phyloP scores from a whole-genome alignment of 2,329 filamentous ascomycete genomes.

The Blastomyces emzantsi region DNA sequence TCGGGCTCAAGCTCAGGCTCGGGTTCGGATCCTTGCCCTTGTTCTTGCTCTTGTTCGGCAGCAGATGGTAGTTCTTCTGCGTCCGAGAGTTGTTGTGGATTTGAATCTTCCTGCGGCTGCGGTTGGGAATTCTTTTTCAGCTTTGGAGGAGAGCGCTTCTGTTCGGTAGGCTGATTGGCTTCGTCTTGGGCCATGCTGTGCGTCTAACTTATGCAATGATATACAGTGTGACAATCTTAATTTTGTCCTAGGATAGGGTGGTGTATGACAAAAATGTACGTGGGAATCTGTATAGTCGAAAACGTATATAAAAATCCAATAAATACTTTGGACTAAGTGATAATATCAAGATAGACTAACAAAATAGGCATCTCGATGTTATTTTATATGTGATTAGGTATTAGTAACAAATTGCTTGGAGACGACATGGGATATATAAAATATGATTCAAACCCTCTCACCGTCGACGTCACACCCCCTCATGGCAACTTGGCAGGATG shows the following conservation, averaged over 20 bases:
- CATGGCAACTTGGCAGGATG: neutral
- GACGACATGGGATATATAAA: neutral
- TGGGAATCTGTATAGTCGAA: neutral
- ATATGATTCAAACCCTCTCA: neutral
- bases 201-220: conserved; percentile 8
- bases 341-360: neutral
- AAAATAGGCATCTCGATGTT: neutral
- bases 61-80: conserved; percentile 15
- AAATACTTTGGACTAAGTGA: neutral
- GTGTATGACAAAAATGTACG: neutral
- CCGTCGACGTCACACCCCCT: conserved; percentile 1
- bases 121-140: conserved; percentile 11
- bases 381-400: neutral
- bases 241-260: neutral
- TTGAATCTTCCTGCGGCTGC: conserved; percentile 16
- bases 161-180: conserved; percentile 19
- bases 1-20: conserved; percentile 31
- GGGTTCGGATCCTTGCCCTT: conserved; percentile 15
- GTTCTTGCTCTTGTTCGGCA: conserved; percentile 36
- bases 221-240: neutral
- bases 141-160: conserved; percentile 18
- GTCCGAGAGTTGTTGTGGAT: conserved; percentile 18
- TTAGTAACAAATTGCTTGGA: neutral
- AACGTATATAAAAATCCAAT: neutral
- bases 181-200: conserved; percentile 16